Conservation (phyloP, 2,329 filamentous ascomycete species). For the Aureobasidium sp. region DNA sequence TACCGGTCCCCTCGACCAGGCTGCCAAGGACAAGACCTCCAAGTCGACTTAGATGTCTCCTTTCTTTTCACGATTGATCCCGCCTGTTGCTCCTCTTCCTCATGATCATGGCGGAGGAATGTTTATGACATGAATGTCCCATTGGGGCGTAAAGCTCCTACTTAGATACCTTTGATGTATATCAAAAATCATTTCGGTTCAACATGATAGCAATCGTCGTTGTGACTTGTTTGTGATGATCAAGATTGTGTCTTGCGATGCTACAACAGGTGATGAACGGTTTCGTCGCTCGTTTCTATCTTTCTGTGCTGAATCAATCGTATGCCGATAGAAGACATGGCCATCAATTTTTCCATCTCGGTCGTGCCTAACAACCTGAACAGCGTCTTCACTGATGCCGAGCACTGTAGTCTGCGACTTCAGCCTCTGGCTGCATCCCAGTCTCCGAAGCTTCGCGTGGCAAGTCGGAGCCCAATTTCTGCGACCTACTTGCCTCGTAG, state of each 20-base stretch:
- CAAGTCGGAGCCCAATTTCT: not conserved
- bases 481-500: not conserved
- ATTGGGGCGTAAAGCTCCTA: not conserved
- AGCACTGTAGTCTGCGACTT: not conserved
- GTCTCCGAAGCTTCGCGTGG: not conserved
- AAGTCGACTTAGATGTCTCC: slow-evolving; percentile 35
- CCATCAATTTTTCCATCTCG: too few species aligned
- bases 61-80: slow-evolving; percentile 12
- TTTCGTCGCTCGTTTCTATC: too few species aligned
- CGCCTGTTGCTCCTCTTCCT: not conserved
- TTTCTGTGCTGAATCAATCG: too few species aligned
- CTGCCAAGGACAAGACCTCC: slow-evolving; percentile 53
- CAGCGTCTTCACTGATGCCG: too few species aligned
- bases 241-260: too few species aligned
- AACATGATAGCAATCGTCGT: too few species aligned
- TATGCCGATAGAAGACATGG: too few species aligned
- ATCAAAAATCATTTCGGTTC: not conserved
- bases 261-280: too few species aligned
- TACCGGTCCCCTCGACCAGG: slow-evolving; percentile 55
- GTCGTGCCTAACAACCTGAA: too few species aligned
- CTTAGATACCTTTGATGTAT: slow-evolving; percentile 10
- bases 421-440: not conserved
- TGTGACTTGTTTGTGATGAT: too few species aligned
- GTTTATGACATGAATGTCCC: slow-evolving; percentile 13
- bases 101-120: slow-evolving; percentile 10